These are phyloP conservation scores for Helenozyma rhizophorensis DNA, from an alignment of 805 yeast genomes.

Conservation along the genomic window DNA sequence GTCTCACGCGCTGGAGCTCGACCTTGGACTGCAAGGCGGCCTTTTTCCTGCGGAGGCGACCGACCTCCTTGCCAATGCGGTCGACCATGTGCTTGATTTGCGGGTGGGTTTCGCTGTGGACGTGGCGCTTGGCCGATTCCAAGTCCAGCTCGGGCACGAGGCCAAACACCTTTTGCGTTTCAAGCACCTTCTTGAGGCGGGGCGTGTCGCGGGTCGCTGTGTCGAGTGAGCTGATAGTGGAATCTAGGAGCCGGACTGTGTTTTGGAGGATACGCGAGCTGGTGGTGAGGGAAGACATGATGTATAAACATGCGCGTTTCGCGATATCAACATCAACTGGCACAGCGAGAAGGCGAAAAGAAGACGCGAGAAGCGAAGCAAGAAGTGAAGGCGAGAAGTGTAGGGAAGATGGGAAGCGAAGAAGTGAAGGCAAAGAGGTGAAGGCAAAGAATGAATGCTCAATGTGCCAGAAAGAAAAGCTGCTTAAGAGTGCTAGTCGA, in stretches of 20 bases:
- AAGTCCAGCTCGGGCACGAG: conserved; percentile 48
- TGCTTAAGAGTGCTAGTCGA: too few relatives aligned
- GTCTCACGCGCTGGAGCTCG: conserved; percentile 38
- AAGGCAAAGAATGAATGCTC: too few relatives aligned
- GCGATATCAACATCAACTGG: too few relatives aligned
- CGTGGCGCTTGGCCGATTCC: conserved; percentile 32
- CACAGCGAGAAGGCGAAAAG: not conserved
- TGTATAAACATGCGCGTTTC: too few relatives aligned
- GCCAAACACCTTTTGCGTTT: conserved; percentile 45
- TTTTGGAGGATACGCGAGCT: conserved; percentile 9
- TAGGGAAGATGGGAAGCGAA: too few relatives aligned
- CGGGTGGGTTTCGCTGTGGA: conserved; percentile 39
- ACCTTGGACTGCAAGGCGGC: conserved; percentile 30
- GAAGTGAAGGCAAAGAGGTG: too few relatives aligned
- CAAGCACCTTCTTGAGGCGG: conserved; percentile 36
- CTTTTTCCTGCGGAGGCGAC: conserved; percentile 28
- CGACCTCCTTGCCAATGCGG: conserved; percentile 29
- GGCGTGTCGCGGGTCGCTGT: conserved; percentile 36
- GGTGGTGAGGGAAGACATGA: conserved; percentile 3
- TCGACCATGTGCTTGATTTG: conserved; percentile 30
- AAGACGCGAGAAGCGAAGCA: too few relatives aligned
- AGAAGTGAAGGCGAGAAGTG: too few relatives aligned
- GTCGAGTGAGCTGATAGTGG: conserved; percentile 30
- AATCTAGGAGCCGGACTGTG: conserved; percentile 29
- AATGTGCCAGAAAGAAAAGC: too few relatives aligned